Evolutionary conservation across 106 monocot species (phyloP).

Genomic region (Ottelia alismoides): DNA sequence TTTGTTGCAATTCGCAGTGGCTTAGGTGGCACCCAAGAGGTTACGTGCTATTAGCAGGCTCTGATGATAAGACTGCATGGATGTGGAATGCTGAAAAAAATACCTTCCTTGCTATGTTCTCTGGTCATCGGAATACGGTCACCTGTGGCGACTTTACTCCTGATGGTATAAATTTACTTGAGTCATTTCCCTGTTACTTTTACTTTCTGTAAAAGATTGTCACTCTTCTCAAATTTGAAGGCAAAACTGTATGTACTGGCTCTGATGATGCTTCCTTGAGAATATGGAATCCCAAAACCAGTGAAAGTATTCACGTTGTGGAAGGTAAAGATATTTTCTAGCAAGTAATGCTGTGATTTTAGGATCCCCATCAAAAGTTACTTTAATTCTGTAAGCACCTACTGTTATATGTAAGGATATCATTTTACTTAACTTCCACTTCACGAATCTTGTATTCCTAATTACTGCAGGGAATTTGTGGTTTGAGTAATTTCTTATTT

Average conservation of each 20-base stretch:
- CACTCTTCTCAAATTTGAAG: constrained; percentile 17
- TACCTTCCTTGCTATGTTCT: constrained; percentile 51
- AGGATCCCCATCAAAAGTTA: too few relatives aligned
- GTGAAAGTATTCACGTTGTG: constrained; percentile 46
- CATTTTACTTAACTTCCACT: too few relatives aligned
- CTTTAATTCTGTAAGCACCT: too few relatives aligned
- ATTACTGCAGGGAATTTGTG: too few relatives aligned
- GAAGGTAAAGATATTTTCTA: too few relatives aligned
- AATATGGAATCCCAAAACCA: constrained; percentile 87
- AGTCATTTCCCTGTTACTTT: not conserved
- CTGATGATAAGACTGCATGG: constrained; percentile 71
- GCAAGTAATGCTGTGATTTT: too few relatives aligned
- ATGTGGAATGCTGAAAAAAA: constrained; percentile 93
- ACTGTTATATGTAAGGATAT: too few relatives aligned
- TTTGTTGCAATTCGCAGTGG: constrained; percentile 81
- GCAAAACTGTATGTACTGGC: constrained; percentile 84
- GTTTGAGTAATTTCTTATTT: too few relatives aligned
- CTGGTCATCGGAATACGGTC: constrained; percentile 71
- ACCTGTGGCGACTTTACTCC: constrained; percentile 98
- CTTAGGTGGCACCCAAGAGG: constrained; percentile 95
- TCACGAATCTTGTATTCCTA: too few relatives aligned
- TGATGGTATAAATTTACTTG: constrained; percentile 45
- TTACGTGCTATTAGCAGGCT: constrained; percentile 66
- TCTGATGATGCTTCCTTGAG: constrained; percentile 86
- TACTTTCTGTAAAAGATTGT: not conserved